These are phyloP conservation scores for Choiromyces venosus DNA, from an alignment of 495 filamentous ascomycete species.

Conservation along the genomic window DNA sequence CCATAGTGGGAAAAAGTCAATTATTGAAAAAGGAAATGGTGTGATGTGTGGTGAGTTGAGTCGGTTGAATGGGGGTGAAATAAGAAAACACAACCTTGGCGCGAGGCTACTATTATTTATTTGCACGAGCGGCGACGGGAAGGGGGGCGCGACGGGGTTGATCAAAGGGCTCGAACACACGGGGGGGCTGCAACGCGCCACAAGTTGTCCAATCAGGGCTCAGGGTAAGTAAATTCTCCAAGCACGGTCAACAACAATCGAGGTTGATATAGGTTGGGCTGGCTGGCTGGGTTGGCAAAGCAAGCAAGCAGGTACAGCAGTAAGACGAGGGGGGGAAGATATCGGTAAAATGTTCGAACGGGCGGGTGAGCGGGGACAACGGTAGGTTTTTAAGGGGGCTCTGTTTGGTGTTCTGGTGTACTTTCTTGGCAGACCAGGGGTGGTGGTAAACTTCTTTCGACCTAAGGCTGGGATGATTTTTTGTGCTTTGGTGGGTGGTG, in stretches of 20 bases:
- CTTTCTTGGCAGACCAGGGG: conserved; percentile 36
- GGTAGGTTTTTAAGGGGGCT: conserved; percentile 42
- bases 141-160: conserved; percentile 34
- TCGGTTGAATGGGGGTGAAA: conserved; percentile 29
- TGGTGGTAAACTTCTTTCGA: background rate
- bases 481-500: conserved; percentile 5
- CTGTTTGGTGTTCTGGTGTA: conserved; percentile 38
- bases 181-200: background rate
- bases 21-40: conserved; percentile 32
- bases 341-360: conserved; percentile 41
- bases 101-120: conserved; percentile 37
- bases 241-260: conserved; percentile 27
- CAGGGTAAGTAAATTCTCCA: conserved; percentile 2
- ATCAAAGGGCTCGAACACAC: conserved; percentile 35
- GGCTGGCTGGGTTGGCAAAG: conserved; percentile 37
- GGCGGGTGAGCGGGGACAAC: conserved; percentile 42
- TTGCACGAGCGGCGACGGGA: conserved; percentile 34
- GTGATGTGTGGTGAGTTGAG: conserved; percentile 21
- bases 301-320: conserved; percentile 37
- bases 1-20: conserved; percentile 41
- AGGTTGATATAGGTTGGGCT: conserved; percentile 30
- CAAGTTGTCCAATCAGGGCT: conserved; percentile 1
- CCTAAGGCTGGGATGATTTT: background rate
- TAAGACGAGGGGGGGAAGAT: conserved; percentile 34
- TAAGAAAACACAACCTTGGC: conserved; percentile 36